Percentiles rank a stretch among this genome's conserved stretches.
Evolutionary conservation across 2,329 filamentous ascomycete genomes (phyloP).

Genomic region (Alternaria alternata): DNA sequence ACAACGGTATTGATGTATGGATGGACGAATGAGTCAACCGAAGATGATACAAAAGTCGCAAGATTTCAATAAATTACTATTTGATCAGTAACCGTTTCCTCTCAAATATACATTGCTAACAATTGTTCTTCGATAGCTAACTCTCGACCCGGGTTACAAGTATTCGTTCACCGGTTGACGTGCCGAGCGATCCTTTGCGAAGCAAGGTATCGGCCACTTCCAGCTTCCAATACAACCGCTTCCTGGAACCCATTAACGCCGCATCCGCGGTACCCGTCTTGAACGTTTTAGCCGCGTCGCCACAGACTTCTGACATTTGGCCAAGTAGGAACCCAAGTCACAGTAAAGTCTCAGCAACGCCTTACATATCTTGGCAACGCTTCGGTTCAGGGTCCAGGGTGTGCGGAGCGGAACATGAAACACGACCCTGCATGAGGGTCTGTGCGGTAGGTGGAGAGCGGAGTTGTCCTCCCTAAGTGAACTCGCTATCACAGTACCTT

Average conservation of each 20-base stretch:
- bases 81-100: neutral
- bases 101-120: too few species aligned
- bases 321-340: conserved; percentile 17
- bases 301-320: neutral
- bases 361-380: conserved; percentile 25
- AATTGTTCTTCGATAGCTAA: too few species aligned
- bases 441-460: neutral
- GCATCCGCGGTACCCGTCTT: neutral
- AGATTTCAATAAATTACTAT: conserved; percentile 13
- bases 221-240: too few species aligned
- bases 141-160: too few species aligned
- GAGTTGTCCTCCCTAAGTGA: too few species aligned
- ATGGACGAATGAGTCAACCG: neutral
- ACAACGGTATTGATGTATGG: conserved; percentile 1
- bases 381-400: neutral
- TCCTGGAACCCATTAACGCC: neutral
- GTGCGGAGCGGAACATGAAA: conserved; percentile 25
- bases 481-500: too few species aligned
- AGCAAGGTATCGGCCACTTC: too few species aligned
- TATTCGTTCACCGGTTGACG: too few species aligned
- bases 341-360: conserved; percentile 31
- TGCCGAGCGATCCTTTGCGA: rapidly evolving
- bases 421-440: neutral
- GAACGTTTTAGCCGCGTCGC: neutral
- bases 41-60: neutral